A percentile compares a stretch with the other conserved stretches of the same genome.
These are phyloP conservation scores for Grosmannia clavigera DNA, from an alignment of 2,329 filamentous ascomycete species.

Conservation along the genomic window DNA sequence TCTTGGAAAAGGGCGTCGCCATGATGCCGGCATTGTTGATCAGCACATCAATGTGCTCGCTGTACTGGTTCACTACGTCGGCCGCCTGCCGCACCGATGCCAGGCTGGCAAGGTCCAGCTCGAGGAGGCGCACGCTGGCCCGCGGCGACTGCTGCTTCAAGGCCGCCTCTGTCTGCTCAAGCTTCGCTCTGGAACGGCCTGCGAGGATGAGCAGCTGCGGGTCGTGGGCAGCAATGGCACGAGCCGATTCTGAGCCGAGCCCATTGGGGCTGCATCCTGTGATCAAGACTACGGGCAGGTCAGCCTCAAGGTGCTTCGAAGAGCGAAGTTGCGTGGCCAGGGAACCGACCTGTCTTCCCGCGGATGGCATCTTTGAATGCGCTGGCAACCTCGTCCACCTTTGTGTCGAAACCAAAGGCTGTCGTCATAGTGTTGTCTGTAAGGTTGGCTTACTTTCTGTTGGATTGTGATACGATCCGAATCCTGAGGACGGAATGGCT, in stretches of 20 bases:
- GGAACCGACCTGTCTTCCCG: background rate
- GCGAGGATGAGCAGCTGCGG: constrained; percentile 13
- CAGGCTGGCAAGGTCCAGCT: constrained; percentile 26
- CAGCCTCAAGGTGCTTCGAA: background rate
- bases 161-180: constrained; percentile 18
- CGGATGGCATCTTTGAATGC: background rate
- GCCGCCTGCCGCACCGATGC: constrained; percentile 25
- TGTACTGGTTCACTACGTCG: constrained; percentile 19
- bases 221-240: constrained; percentile 7
- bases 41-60: constrained; percentile 23
- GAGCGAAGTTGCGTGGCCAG: background rate
- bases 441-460: background rate
- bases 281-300: constrained; percentile 7
- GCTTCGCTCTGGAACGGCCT: constrained; percentile 9
- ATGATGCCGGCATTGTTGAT: constrained; percentile 34
- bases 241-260: constrained; percentile 7
- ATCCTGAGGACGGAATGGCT: background rate
- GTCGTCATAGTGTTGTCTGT: background rate
- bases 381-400: background rate
- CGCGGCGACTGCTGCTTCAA: constrained; percentile 17
- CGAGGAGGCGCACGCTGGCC: constrained; percentile 17
- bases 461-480: background rate
- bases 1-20: constrained; percentile 21
- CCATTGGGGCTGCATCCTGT: constrained; percentile 11
- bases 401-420: background rate